phyloP scores from a whole-genome alignment of 345 rosid genomes.

The Populus davidiana region DNA sequence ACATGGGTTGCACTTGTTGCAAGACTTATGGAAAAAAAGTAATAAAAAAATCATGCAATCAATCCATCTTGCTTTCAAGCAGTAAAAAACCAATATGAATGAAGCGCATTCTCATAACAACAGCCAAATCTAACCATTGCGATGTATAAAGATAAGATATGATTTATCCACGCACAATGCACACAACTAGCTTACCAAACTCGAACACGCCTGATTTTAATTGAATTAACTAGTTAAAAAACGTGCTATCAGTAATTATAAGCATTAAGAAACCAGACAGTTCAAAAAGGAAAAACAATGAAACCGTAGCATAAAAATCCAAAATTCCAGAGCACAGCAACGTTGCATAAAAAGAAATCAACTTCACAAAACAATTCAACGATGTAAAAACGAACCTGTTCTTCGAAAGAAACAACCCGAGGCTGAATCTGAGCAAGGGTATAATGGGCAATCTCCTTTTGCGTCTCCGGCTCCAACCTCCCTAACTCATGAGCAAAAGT shows the following conservation, averaged over 20 bases:
- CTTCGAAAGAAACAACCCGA: slow-evolving; percentile 95
- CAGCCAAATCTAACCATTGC: background rate
- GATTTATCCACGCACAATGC: too few species aligned
- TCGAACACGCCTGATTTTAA: too few species aligned
- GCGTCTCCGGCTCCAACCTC: slow-evolving; percentile 69
- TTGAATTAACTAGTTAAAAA: too few species aligned
- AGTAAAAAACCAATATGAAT: background rate
- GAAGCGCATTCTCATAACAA: background rate
- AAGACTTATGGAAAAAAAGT: background rate
- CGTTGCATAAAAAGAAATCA: background rate
- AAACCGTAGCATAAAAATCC: background rate
- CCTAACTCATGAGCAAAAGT: slow-evolving; percentile 81
- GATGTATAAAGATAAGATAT: too few species aligned
- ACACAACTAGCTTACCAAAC: too few species aligned
- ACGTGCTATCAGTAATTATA: background rate
- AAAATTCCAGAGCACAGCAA: background rate
- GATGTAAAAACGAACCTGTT: slow-evolving; percentile 57
- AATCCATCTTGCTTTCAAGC: background rate
- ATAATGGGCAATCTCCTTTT: slow-evolving; percentile 85
- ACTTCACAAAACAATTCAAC: background rate
- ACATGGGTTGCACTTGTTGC: too few species aligned
- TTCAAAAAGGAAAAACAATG: background rate
- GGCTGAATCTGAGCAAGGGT: slow-evolving; percentile 96
- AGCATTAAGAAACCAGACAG: background rate
- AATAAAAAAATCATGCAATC: background rate